Conservation (phyloP, 805 yeast species). For the Sungouiella blattae region DNA sequence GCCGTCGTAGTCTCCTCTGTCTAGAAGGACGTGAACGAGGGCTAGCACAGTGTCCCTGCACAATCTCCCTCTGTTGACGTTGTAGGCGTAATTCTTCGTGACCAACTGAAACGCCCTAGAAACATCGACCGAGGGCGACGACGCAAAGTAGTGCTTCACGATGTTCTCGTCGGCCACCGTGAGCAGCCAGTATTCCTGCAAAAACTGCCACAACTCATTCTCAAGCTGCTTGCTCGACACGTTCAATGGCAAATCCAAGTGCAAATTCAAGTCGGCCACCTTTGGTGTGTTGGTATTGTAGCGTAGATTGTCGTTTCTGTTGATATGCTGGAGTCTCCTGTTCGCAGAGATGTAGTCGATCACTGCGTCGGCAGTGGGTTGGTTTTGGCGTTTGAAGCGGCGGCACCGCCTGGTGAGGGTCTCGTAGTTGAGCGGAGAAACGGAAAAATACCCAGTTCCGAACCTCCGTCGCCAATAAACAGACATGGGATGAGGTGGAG, state of each 20-base stretch:
- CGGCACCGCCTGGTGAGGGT: conserved; percentile 8
- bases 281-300: too few species aligned
- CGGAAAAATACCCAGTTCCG: conserved; percentile 7
- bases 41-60: conserved; percentile 1
- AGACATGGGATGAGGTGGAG: too few species aligned
- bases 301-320: conserved; percentile 4
- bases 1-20: conserved; percentile 11
- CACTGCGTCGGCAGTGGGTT: conserved; percentile 5
- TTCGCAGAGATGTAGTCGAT: conserved; percentile 14
- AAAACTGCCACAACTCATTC: conserved; percentile 12
- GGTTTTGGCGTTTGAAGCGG: conserved; percentile 4
- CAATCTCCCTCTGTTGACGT: not conserved
- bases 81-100: conserved; percentile 3
- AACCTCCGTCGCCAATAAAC: too few species aligned
- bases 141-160: conserved; percentile 9
- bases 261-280: not conserved
- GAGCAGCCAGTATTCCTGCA: conserved; percentile 10
- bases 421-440: conserved; percentile 14
- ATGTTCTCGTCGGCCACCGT: conserved; percentile 7
- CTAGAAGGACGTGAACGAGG: conserved; percentile 9
- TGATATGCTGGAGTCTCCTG: conserved; percentile 10
- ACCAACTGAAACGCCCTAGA: conserved; percentile 10
- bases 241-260: conserved; percentile 7
- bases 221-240: conserved; percentile 12
- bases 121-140: conserved; percentile 3